These are phyloP conservation scores for Chlorencoelia australis DNA, from an alignment of 2,329 filamentous ascomycete genomes.

Conservation along the genomic window DNA sequence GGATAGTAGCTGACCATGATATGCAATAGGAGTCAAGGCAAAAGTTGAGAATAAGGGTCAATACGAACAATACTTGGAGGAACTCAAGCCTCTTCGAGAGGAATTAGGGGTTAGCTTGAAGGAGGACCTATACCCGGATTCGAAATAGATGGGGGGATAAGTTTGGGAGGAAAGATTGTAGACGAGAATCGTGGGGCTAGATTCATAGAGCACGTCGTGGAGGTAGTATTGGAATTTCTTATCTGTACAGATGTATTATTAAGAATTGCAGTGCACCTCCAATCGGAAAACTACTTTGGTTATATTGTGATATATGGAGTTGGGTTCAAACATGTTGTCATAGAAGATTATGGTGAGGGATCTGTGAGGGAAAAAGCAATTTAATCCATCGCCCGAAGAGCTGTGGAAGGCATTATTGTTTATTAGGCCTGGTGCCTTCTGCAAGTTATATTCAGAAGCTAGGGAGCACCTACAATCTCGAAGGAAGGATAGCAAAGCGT, in stretches of 20 bases:
- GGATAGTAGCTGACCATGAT: conserved; percentile 11
- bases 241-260: conserved; percentile 27
- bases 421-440: no score
- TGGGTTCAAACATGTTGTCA: no score
- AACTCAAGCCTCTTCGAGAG: conserved; percentile 86
- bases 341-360: no score
- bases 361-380: no score
- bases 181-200: conserved; percentile 16
- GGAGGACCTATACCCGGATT: conserved; percentile 80
- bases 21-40: conserved; percentile 77
- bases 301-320: not conserved
- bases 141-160: conserved; percentile 19
- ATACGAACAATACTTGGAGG: conserved; percentile 91
- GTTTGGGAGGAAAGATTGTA: conserved; percentile 12
- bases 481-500: no score
- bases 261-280: conserved; percentile 25
- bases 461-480: no score
- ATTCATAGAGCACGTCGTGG: conserved; percentile 11
- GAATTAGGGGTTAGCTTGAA: conserved; percentile 87
- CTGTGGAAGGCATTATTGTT: no score
- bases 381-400: no score
- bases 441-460: no score
- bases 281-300: conserved; percentile 13
- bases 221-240: conserved; percentile 22
- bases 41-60: conserved; percentile 98